Percentiles rank a stretch among this genome's conserved stretches.
Conservation (phyloP, 169 alveolate species). For the Miamiensis avidus region DNA sequence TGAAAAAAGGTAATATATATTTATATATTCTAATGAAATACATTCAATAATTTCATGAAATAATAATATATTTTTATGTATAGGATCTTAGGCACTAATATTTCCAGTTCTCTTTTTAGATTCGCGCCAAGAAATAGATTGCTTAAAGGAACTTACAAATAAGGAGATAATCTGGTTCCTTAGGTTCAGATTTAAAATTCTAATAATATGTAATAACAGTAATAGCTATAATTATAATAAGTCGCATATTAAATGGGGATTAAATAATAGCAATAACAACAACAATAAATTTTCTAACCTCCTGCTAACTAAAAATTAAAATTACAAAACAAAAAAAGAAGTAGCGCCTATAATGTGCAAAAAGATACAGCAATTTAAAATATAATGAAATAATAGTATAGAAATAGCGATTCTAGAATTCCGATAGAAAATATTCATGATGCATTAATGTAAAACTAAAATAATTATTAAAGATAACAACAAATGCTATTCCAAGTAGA, state of each 20-base stretch:
- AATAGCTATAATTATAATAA: too few species aligned
- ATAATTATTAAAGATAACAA: too few species aligned
- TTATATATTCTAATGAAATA: too few species aligned
- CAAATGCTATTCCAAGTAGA: too few species aligned
- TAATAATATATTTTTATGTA: too few species aligned
- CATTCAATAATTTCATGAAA: too few species aligned
- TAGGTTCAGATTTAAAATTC: too few species aligned
- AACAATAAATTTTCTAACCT: too few species aligned
- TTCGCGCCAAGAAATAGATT: background rate
- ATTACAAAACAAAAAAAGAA: background rate
- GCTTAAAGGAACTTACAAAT: background rate
- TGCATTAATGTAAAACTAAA: background rate
- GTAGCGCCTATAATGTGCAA: background rate
- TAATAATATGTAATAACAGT: too few species aligned
- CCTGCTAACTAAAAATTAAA: background rate
- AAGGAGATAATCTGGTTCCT: background rate
- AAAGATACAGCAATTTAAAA: background rate
- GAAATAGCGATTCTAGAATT: background rate
- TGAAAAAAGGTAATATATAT: background rate
- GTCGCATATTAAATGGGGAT: too few species aligned
- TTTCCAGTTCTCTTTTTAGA: background rate
- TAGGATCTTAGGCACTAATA: background rate
- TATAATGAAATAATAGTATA: background rate
- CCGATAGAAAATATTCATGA: background rate
- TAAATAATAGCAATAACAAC: too few species aligned